Evolutionary conservation across 352 stramenopile species (phyloP).

Genomic region (Phytophthora colocasiae): DNA sequence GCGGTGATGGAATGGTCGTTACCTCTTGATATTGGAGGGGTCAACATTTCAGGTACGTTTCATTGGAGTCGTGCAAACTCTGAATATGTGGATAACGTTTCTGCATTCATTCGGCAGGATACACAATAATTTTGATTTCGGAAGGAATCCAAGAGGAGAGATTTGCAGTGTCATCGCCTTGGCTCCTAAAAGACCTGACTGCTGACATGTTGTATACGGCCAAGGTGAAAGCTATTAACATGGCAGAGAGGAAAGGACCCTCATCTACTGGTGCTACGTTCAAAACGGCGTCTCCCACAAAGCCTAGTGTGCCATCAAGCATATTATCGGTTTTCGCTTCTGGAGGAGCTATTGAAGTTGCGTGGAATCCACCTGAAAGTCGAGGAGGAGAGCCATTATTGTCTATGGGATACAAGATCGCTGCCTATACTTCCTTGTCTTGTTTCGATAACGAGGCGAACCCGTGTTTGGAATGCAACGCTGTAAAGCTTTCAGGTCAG

Average conservation of each 20-base stretch:
- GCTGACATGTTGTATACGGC: constrained; percentile 57
- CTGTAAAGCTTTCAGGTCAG: constrained; percentile 28
- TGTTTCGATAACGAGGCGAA: constrained; percentile 37
- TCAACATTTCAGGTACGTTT: constrained; percentile 47
- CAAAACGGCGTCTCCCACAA: constrained; percentile 32
- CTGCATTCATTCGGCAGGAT: constrained; percentile 19
- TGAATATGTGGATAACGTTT: neutral
- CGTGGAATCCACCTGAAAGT: constrained; percentile 51
- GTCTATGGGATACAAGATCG: constrained; percentile 57
- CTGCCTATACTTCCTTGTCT: constrained; percentile 34
- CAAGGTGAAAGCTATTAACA: constrained; percentile 57
- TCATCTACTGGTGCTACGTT: constrained; percentile 44
- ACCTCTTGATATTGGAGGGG: constrained; percentile 55
- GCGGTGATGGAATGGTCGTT: constrained; percentile 44
- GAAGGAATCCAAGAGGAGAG: constrained; percentile 23
- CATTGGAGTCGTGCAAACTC: neutral
- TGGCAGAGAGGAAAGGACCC: constrained; percentile 33
- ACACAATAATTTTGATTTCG: constrained; percentile 28
- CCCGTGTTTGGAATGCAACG: constrained; percentile 43
- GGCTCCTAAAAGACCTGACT: constrained; percentile 38
- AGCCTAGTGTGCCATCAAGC: constrained; percentile 44
- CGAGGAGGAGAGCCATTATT: constrained; percentile 42
- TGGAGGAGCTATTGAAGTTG: constrained; percentile 60
- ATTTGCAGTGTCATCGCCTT: constrained; percentile 12
- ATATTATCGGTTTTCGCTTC: constrained; percentile 38